phyloP scores from a whole-genome alignment of 2,329 filamentous ascomycete species.

The Tolypocladium tropicale region DNA sequence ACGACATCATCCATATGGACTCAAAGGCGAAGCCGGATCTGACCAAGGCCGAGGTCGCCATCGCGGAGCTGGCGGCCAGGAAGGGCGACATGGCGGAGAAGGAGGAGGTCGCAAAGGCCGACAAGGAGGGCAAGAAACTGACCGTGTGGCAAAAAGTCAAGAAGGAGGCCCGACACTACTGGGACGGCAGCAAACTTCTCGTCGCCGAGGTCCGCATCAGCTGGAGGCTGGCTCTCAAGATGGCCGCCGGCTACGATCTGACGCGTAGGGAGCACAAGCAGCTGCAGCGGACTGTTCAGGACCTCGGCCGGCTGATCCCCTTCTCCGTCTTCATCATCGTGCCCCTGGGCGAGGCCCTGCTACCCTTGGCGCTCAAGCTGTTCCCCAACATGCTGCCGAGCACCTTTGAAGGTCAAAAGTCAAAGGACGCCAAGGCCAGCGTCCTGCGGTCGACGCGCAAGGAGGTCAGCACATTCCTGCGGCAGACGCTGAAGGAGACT shows the following conservation, averaged over 20 bases:
- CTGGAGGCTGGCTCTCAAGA: slow-evolving; percentile 82
- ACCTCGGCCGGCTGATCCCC: slow-evolving; percentile 82
- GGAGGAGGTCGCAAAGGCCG: slow-evolving; percentile 41
- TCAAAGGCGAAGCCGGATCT: slow-evolving; percentile 23
- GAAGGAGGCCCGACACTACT: slow-evolving; percentile 89
- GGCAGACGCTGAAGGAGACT: slow-evolving; percentile 83
- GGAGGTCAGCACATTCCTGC: slow-evolving; percentile 85
- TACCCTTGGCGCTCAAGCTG: slow-evolving; percentile 82
- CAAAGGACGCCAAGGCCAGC: slow-evolving; percentile 80
- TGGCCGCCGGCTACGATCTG: slow-evolving; percentile 95
- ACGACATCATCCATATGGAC: slow-evolving; percentile 15
- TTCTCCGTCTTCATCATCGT: slow-evolving; percentile 97
- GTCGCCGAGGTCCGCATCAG: slow-evolving; percentile 91
- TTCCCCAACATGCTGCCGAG: slow-evolving; percentile 97
- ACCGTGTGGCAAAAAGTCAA: slow-evolving; percentile 89
- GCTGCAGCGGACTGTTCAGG: slow-evolving; percentile 85
- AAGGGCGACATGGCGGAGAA: slow-evolving; percentile 53
- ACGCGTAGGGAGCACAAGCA: slow-evolving; percentile 89
- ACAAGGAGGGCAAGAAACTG: slow-evolving; percentile 74
- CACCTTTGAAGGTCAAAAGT: slow-evolving; percentile 88
- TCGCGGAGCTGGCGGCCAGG: slow-evolving; percentile 52
- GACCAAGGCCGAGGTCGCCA: slow-evolving; percentile 28
- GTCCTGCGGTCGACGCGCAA: slow-evolving; percentile 77
- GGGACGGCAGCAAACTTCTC: slow-evolving; percentile 94
- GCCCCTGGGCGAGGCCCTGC: slow-evolving; percentile 85